Evolutionary conservation across 1,284 basidiomycete genomes (phyloP), one percentile per base, ranked within the genome.

Genomic region (Rhizoctonia solani): DNA sequence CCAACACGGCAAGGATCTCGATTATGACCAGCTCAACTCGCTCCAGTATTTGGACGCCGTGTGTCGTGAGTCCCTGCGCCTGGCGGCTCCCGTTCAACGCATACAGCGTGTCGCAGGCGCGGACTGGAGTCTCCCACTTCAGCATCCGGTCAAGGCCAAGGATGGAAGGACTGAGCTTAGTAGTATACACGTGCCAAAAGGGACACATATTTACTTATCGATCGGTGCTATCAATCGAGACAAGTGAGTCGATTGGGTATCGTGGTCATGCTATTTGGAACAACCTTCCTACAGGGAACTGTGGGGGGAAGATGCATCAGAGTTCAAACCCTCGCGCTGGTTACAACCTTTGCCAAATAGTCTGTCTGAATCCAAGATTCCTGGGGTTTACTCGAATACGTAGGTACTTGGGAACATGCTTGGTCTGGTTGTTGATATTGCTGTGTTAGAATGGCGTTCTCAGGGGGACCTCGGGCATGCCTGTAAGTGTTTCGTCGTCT

Each of bases 381-480:
- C 41, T 44, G 41, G 41, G n/a, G 16, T 44, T 5, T 44, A 44
- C 41, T 44, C 41, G 41, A n/a, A 16, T 16, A 44, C 14, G 41
- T 44, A 16, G n/a, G 41, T 44, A n/a, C n/a, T 11, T 11, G 32
- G 4, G 4, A 44, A 6, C 14, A 16, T 8, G 9, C 16, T 4
- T 16, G n/a, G 4, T 5, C n/a, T 4, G 4, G 5, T 16, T 16
- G 9, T 8, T 39, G 37, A 44, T 5, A 4, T 5, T 16, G n/a
- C n/a, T n/a, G 14, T 9, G 3, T 37, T 42, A 56, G 54, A 37
- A 56, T 56, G 54, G 42, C 34, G 9, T 56, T 56, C 34, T 37
- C 42, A 9, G 54, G 54, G 19, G 54, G 54, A 25, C 54, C 54
- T 25, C 54, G 54, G 6, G 54, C 54, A 8, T 56, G 54, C 21